Evolutionary conservation across 768 basidiomycete species (phyloP), one percentile per base, ranked within the genome.

Genomic region (Gelatoporia subvermispora): DNA sequence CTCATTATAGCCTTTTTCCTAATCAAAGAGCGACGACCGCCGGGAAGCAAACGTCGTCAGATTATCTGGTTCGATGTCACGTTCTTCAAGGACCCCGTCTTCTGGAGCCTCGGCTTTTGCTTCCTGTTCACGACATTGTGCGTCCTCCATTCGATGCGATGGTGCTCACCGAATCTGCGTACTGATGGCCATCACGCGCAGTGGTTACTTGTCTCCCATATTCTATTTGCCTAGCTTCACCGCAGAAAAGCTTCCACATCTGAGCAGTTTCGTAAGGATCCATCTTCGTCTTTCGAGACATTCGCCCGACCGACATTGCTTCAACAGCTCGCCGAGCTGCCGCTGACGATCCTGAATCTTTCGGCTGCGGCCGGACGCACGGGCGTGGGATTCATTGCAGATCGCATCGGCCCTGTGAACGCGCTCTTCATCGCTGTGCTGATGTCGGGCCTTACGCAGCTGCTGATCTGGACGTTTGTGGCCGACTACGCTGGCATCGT

Each of bases 401-500:
- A 59, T 43, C 43, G 43, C 20, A 46, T 56, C 34, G 58, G 58
- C 23, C 53, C 53, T 20, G 58, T 56, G 25, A 59, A 59, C 45
- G 40, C 58, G 13, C 50, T 59, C 1, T 40, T 56, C 50, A 37
- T 50, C 39, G 52, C 51, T 2, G 46, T 56, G 47, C 21, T 43
- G 38, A 49, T 56, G 11, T 59, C 58, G 18, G 58, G 58, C 25
- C 55, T 59, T 41, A 47, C 51, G 4, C 58, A 56, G 37, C 36
- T 59, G 20, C 41, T 59, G 2, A 47, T 59, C n/a, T 59, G 58
- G 58, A 56, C 39, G 31, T 56, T 55, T 39, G 48, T 59, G 11
- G 40, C 49, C 3, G 52, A 35, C 35, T 59, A 59, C 24, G 50
- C 50, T 13, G 58, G 58, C 22, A 59, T 59, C 28, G 58, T 59